A percentile compares a stretch with the other conserved stretches of the same genome.
Conservation (phyloP, 2,329 filamentous ascomycete species). For the Gnomoniopsis smithogilvyi region DNA sequence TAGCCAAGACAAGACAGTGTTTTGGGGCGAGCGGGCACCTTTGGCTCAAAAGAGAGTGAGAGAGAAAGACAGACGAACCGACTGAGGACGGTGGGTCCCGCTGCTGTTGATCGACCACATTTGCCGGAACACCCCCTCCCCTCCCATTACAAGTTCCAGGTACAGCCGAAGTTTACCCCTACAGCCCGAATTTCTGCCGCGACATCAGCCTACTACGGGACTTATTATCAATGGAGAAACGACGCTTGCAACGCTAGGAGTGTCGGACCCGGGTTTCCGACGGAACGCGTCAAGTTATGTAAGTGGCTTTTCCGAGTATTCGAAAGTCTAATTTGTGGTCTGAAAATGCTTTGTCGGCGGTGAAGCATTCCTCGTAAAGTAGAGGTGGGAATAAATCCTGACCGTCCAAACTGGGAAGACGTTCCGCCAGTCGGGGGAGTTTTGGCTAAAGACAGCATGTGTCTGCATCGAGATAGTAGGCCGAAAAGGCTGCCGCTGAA, state of each 20-base stretch:
- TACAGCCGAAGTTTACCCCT: background rate
- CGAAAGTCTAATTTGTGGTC: background rate
- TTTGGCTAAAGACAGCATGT: slow-evolving; percentile 3
- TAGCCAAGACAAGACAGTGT: no score
- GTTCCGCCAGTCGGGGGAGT: slow-evolving; percentile 6
- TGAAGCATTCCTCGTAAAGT: background rate
- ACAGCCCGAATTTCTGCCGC: slow-evolving; percentile 16
- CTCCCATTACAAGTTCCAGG: no score
- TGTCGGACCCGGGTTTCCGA: background rate
- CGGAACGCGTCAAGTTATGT: background rate
- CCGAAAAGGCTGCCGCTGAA: background rate
- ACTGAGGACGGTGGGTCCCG: no score
- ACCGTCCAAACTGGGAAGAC: background rate
- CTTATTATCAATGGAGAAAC: background rate
- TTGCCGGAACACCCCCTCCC: background rate
- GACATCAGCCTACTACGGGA: background rate
- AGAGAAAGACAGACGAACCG: no score
- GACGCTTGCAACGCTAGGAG: slow-evolving; percentile 8
- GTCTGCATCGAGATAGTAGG: background rate
- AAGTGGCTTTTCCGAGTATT: background rate
- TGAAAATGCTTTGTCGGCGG: background rate
- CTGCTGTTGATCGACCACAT: no score
- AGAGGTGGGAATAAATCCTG: background rate
- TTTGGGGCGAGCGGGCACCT: no score
- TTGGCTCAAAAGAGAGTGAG: no score